These are phyloP conservation scores for Pichia sp. DNA, from an alignment of 1,139 yeast species.

Conservation along the genomic window DNA sequence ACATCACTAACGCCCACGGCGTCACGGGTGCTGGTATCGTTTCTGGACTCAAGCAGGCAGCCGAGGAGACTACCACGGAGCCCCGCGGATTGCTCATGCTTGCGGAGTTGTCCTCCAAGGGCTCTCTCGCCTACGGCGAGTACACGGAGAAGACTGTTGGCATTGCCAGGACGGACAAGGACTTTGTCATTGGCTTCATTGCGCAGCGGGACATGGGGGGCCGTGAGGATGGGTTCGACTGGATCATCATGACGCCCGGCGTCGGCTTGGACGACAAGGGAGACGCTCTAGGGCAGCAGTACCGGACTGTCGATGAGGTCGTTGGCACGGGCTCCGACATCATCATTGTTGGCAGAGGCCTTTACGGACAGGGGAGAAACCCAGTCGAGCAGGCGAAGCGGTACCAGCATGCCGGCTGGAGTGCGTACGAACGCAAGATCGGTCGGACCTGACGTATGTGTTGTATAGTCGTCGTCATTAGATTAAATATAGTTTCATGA, in stretches of 20 bases:
- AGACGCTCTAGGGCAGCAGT: slow-evolving; percentile 95
- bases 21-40: slow-evolving; percentile 95
- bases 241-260: slow-evolving; percentile 97
- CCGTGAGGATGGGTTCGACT: slow-evolving; percentile 78
- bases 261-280: slow-evolving; percentile 97
- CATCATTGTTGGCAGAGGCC: slow-evolving; percentile 95
- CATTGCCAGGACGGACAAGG: slow-evolving; percentile 81
- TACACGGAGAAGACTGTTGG: slow-evolving; percentile 85
- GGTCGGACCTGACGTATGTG: slow-evolving; percentile 11
- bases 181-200: slow-evolving; percentile 93
- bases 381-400: slow-evolving; percentile 83
- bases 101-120: slow-evolving; percentile 92
- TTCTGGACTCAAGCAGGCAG: slow-evolving; percentile 81
- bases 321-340: slow-evolving; percentile 77
- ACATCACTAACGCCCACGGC: slow-evolving; percentile 96
- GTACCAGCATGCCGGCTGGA: slow-evolving; percentile 93
- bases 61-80: slow-evolving; percentile 52
- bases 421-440: slow-evolving; percentile 60
- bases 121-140: slow-evolving; percentile 88
- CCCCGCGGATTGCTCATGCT: slow-evolving; percentile 92
- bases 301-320: slow-evolving; percentile 86
- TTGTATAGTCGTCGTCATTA: background rate
- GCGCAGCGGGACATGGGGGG: slow-evolving; percentile 91
- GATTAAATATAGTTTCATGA: background rate
- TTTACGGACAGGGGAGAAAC: slow-evolving; percentile 94